Evolutionary conservation across 208 protist species (phyloP), one percentile per base, ranked within the genome.

Genomic region (Acanthamoeba polyphaga): DNA sequence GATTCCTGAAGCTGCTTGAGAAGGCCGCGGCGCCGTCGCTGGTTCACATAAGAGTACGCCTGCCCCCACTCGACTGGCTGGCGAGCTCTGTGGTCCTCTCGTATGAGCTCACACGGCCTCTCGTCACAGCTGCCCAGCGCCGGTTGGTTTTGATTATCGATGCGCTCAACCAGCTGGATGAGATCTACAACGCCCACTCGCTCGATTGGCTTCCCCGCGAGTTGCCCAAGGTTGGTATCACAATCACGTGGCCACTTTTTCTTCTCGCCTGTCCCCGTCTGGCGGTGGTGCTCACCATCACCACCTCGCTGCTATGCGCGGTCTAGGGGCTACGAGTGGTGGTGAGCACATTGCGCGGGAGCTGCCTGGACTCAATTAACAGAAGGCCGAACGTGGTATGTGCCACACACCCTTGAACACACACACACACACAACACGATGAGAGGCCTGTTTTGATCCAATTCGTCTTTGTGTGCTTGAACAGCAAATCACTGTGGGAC

Each of bases 151-250:
- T 96, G 7, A 92, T 96, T 17, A 78, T 96, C 43, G 95, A 96
- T 38, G 95, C 95, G 24, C 92, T 96, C 29, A 96, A 96, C 13
- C 95, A 96, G 55, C 58, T 96, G 74, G 95, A 96, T 27, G 89
- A 94, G n/a, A 51, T 13, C 38, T 89, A 96, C 92, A 62, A 92
- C 24, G 95, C 95, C 6, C 90, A 92, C 32, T 78, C 51, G 7
- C 76, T 96, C 13, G 95, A 96, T 66, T 96, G 95, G 95, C n/a
- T 96, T 9, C 95, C 95, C 7, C 32, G 66, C 6, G 51, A 70
- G 29, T 24, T 94, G 19, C 87, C 94, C 17, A 68, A 60, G 43
- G 80, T 89, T 17, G 6, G 82, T 8, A 5, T 19, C 29, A 62
- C 38, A 19, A 15, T 6, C 1, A 51, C 12, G 32, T 1, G 12